phyloP scores from a whole-genome alignment of 2,329 filamentous ascomycete genomes.

The Xylariaceae sp. region DNA sequence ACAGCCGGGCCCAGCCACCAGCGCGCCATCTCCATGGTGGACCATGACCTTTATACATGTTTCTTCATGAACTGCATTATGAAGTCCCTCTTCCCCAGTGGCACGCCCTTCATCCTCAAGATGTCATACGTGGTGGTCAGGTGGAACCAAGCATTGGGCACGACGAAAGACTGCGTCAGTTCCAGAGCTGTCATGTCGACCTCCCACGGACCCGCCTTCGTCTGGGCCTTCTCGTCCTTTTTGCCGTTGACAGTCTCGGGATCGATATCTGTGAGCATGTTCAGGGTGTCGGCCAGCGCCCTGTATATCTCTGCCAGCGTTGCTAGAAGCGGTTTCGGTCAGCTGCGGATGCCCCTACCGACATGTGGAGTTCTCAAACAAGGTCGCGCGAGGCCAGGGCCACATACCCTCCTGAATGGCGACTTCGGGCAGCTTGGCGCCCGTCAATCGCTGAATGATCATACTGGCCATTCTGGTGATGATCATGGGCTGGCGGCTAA shows the following conservation, averaged over 20 bases:
- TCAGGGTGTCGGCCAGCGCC: slow-evolving; percentile 25
- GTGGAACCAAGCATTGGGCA: slow-evolving; percentile 62
- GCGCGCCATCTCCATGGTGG: too few species aligned
- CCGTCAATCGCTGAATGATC: too few species aligned
- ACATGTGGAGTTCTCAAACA: background rate
- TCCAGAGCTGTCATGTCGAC: slow-evolving; percentile 20
- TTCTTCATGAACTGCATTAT: too few species aligned
- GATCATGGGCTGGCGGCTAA: slow-evolving; percentile 37
- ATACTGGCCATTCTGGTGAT: too few species aligned
- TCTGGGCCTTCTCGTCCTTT: slow-evolving; percentile 20
- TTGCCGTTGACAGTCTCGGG: slow-evolving; percentile 28
- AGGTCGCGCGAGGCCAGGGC: background rate
- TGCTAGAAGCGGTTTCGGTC: slow-evolving; percentile 2
- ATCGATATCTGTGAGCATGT: slow-evolving; percentile 19
- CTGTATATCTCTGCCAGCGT: slow-evolving; percentile 26
- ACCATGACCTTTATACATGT: too few species aligned
- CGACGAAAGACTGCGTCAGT: slow-evolving; percentile 40
- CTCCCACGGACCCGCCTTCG: slow-evolving; percentile 25
- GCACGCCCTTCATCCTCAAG: slow-evolving; percentile 52
- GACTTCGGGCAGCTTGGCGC: too few species aligned
- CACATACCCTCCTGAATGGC: too few species aligned
- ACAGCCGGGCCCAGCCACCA: too few species aligned
- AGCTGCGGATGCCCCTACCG: background rate
- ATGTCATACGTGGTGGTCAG: slow-evolving; percentile 51
- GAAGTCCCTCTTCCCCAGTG: slow-evolving; percentile 56